Evolutionary conservation across 805 yeast species (phyloP).

Genomic region (Ogataea trehaloabstinens): DNA sequence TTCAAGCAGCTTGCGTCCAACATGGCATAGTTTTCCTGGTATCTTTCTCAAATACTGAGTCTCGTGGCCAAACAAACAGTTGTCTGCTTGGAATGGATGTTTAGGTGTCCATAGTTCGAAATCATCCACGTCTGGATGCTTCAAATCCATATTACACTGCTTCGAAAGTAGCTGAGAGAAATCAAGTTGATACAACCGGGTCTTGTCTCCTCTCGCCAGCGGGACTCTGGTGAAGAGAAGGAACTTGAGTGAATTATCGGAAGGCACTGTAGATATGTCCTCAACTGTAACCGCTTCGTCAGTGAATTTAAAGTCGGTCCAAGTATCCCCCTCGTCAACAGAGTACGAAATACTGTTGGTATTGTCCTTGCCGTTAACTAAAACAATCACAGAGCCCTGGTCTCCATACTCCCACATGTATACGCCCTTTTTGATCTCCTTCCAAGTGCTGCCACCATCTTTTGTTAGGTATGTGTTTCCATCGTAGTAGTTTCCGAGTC

Average conservation of each 20-base stretch:
- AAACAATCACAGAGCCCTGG: slow-evolving; percentile 77
- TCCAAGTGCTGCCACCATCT: slow-evolving; percentile 90
- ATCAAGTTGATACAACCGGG: slow-evolving; percentile 55
- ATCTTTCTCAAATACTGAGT: slow-evolving; percentile 56
- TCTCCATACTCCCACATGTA: slow-evolving; percentile 94
- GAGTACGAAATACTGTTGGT: slow-evolving; percentile 66
- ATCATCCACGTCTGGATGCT: slow-evolving; percentile 48
- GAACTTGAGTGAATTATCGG: slow-evolving; percentile 79
- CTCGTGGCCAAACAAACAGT: slow-evolving; percentile 70
- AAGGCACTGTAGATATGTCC: slow-evolving; percentile 83
- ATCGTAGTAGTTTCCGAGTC: slow-evolving; percentile 46
- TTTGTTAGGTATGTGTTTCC: slow-evolving; percentile 57
- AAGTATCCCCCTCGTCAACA: slow-evolving; percentile 71
- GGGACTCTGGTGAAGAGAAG: slow-evolving; percentile 57
- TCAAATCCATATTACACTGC: slow-evolving; percentile 48
- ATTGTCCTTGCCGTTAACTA: slow-evolving; percentile 58
- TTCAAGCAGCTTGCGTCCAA: slow-evolving; percentile 52
- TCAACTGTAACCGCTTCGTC: slow-evolving; percentile 55
- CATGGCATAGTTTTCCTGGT: slow-evolving; percentile 66
- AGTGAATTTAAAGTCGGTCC: slow-evolving; percentile 66
- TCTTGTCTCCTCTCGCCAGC: slow-evolving; percentile 44
- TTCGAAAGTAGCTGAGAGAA: slow-evolving; percentile 47
- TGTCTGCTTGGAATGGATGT: slow-evolving; percentile 48
- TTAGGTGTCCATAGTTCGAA: slow-evolving; percentile 61
- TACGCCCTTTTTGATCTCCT: slow-evolving; percentile 66